Conservation (phyloP, 495 filamentous ascomycete species). For the Hyaloscypha bicolor region DNA sequence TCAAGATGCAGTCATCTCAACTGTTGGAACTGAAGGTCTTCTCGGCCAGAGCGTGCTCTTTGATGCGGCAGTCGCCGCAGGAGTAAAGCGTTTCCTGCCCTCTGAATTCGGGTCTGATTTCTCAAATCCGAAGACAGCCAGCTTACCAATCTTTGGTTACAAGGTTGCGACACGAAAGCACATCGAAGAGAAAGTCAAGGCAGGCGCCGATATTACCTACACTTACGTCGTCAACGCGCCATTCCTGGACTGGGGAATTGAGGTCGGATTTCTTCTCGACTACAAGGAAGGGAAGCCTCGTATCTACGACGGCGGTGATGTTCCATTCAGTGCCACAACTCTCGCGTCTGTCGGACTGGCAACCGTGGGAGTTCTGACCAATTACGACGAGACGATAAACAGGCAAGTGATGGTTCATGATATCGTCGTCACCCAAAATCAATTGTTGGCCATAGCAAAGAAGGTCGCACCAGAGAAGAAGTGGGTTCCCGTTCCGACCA, state of each 20-base stretch:
- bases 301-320: constrained; percentile 50
- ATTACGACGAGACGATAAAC: constrained; percentile 54
- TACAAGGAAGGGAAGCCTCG: constrained; percentile 36
- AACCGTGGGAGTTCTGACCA: constrained; percentile 44
- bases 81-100: constrained; percentile 64
- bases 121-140: constrained; percentile 34
- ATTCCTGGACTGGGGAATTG: constrained; percentile 54
- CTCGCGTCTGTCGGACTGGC: constrained; percentile 44
- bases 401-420: constrained; percentile 45
- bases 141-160: constrained; percentile 45
- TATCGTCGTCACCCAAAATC: constrained; percentile 42
- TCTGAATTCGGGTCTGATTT: constrained; percentile 62
- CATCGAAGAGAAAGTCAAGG: constrained; percentile 42
- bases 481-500: constrained; percentile 31
- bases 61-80: constrained; percentile 61
- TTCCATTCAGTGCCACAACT: constrained; percentile 43
- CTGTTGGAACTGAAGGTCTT: constrained; percentile 43
- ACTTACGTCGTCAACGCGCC: constrained; percentile 45
- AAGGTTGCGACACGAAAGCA: constrained; percentile 48
- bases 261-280: constrained; percentile 42
- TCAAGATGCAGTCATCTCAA: constrained; percentile 62
- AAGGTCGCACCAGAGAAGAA: constrained; percentile 41
- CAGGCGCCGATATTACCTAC: constrained; percentile 43
- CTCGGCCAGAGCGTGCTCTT: constrained; percentile 49
- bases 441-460: constrained; percentile 43